A percentile compares a stretch with the other conserved stretches of the same genome.
Evolutionary conservation across 805 yeast species (phyloP).

Genomic region (Metschnikowia matae): DNA sequence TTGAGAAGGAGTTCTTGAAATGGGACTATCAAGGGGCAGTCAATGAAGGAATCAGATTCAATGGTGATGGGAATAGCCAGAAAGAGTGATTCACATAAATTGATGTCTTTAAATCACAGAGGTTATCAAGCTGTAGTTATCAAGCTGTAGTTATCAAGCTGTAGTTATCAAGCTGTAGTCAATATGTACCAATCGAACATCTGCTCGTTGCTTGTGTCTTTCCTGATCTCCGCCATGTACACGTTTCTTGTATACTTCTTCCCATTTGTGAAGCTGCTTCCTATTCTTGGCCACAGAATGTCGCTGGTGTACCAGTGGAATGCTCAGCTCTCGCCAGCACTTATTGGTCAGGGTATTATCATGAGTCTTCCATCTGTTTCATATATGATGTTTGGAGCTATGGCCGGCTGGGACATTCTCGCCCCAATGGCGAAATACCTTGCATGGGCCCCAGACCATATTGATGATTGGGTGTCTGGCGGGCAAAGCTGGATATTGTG

Average conservation of each 20-base stretch:
- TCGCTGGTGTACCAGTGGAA: constrained; percentile 74
- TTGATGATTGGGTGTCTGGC: constrained; percentile 90
- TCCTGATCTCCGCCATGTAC: constrained; percentile 64
- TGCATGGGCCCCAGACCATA: constrained; percentile 87
- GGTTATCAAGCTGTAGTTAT: too few relatives aligned
- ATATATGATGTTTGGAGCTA: constrained; percentile 85
- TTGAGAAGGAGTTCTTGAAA: too few relatives aligned
- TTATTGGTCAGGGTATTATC: constrained; percentile 94
- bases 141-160: too few relatives aligned
- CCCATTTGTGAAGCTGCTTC: constrained; percentile 65
- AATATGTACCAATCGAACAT: constrained; percentile 54
- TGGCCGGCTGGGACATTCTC: constrained; percentile 89
- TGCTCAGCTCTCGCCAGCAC: constrained; percentile 95
- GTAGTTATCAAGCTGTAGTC: too few relatives aligned
- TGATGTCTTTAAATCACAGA: too few relatives aligned
- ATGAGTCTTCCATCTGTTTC: constrained; percentile 93
- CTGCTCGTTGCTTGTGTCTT: constrained; percentile 54
- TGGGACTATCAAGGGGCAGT: too few relatives aligned
- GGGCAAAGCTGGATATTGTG: constrained; percentile 97
- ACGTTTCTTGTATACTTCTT: constrained; percentile 69
- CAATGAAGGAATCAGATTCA: too few relatives aligned
- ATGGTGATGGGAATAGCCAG: too few relatives aligned
- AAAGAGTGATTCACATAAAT: too few relatives aligned
- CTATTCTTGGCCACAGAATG: constrained; percentile 66
- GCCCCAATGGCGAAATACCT: constrained; percentile 68